Base-by-base conservation (phyloP, 495 filamentous ascomycete species). In the Neurospora hispaniola region DNA sequence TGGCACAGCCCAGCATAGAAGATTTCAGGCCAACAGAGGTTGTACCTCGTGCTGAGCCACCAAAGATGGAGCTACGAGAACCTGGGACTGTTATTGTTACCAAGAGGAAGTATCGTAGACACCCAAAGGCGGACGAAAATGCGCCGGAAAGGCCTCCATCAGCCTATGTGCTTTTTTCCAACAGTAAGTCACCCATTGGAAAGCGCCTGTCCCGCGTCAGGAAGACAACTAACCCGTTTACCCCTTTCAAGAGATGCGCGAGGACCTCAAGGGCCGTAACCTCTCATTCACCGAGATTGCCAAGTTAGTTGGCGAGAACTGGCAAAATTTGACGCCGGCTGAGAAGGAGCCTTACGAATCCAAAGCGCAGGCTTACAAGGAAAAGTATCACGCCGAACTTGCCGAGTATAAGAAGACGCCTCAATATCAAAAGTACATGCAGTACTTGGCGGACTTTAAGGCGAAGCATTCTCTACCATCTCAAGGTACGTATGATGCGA, bases 91-190 rank as follows among this genome's bases (percentile, higher is more conserved):
- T 72, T 46, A 71, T 78, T 23, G 66, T 81, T 59, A 79, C 79
- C 62, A 94, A 94, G 79, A 83, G 92, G 66, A 94, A 93, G 79
- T 94, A 94, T 75, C 84, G 92, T 48, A 86, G 92, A 35, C 92
- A 94, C 81, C 92, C 92, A 42, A 94, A 94, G 87, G 90, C 90
- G 16, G 92, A 94, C 74, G 92, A 93, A 68, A 86, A 92, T 84
- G 92, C 92, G 4, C 92, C 92, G 18, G 91, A 92, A 76, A 83
- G 92, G 38, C 90, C 92, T 31, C 89, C 92, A 2, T 94, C 92
- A 11, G 92, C 92, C 43, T 94, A 94, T 79, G 92, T 94, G 31
- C 89, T 94, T 71, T 94, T 94, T 78, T 93, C 92, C 5, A 94
- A 94, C 79, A 90, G 91, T 93, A 82, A 80, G 89, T 85, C 69